phyloP scores from a whole-genome alignment of 257 asterid genomes.

The Nicotiana paniculata region DNA sequence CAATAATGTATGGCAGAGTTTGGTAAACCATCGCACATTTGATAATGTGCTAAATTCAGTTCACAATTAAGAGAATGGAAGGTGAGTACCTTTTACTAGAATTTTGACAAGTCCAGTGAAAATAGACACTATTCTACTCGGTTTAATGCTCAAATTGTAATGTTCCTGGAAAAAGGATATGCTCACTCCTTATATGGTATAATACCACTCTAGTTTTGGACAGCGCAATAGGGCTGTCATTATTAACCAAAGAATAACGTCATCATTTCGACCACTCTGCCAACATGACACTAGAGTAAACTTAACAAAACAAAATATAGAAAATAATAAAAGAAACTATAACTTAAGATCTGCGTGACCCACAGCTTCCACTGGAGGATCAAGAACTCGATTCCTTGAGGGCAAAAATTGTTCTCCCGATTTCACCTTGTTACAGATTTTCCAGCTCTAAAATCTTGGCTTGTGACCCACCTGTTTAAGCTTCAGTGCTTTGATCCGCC shows the following conservation, averaged over 20 bases:
- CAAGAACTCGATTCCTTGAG: not conserved
- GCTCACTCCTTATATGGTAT: not conserved
- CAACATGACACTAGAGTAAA: too few relatives aligned
- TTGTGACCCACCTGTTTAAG: constrained; percentile 9
- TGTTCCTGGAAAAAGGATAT: not conserved
- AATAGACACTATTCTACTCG: too few relatives aligned
- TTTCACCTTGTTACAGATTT: not conserved
- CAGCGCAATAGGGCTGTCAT: not conserved
- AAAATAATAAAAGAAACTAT: not conserved
- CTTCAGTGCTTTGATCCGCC: constrained; percentile 24
- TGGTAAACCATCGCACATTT: too few relatives aligned
- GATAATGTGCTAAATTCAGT: too few relatives aligned
- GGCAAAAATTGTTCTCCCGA: not conserved
- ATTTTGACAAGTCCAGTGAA: too few relatives aligned
- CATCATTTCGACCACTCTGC: not conserved
- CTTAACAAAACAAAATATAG: not conserved
- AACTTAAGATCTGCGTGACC: not conserved
- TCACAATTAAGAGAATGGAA: too few relatives aligned
- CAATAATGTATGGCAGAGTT: too few relatives aligned
- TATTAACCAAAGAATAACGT: not conserved
- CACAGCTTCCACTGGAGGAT: not conserved
- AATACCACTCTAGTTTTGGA: not conserved
- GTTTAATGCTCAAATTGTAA: too few relatives aligned
- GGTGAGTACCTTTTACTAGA: too few relatives aligned
- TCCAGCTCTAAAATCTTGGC: not conserved